Evolutionary conservation across 2,329 filamentous ascomycete species (phyloP), one percentile per base, ranked within the genome.

Genomic region (Aureobasidium uvarum): DNA sequence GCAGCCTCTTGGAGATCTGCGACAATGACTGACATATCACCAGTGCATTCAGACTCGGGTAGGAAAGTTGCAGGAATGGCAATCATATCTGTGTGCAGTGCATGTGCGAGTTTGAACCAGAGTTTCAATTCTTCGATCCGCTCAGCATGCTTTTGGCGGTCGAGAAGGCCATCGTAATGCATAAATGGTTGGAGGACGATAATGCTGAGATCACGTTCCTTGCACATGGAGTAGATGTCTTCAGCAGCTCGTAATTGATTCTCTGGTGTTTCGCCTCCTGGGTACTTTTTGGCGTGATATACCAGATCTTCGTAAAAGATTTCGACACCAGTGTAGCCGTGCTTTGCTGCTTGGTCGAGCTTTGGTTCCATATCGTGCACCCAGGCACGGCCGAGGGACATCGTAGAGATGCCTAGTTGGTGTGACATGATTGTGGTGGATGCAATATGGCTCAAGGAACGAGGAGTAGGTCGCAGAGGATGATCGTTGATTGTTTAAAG

Each of bases 261-360:
- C 69, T 81, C 81, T 16, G 76, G 70, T 4, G 75, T 77, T 25
- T 78, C 72, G 41, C 77, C 76, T 55, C 81, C 80, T 2, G 79
- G 73, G 1, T 83, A 73, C 1, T 80, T 75, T 41, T 75, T 70
- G 69, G 88, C 85, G 14, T 89, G 72, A 70, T 86, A 85, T 66
- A 85, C 79, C 5, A 94, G 81, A 74, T 94, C 90, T 73, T 94
- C 89, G 73, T 88, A 86, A 78, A 91, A 92, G 18, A 91, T 81
- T 74, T 94, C 90, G 68, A 94, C 84, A 62, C 88, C 89, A 66
- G 83, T 75, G 73, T 91, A 86, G 28, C 86, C 87, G 70, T 89
- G 82, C 65, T 81, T 79, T 6, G 84, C 79, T 11, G 90, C 89
- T 78, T 86, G 84, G 72, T 87, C 82, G 55, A 94, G 83, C 73